Evolutionary conservation across 2,329 filamentous ascomycete genomes (phyloP).

Genomic region (Fusarium sp.): DNA sequence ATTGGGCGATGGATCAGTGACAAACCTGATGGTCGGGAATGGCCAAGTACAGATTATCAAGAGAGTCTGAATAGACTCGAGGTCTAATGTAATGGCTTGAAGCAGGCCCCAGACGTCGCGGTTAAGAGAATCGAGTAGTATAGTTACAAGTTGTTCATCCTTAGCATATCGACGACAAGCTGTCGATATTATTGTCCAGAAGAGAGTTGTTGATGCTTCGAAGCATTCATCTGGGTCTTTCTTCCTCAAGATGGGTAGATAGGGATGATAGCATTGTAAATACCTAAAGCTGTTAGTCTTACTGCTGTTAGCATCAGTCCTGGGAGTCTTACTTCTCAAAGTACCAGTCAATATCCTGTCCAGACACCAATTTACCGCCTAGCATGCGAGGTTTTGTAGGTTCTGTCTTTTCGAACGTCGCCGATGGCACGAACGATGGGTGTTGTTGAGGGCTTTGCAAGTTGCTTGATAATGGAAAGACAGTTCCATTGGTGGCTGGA

Average conservation of each 20-base stretch:
- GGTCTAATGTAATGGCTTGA: conserved; percentile 56
- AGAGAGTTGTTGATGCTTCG: conserved; percentile 60
- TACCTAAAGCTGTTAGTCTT: conserved; percentile 53
- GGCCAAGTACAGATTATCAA: conserved; percentile 65
- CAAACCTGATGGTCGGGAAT: conserved; percentile 62
- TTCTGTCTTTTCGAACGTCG: conserved; percentile 38
- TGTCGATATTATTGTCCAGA: conserved; percentile 66
- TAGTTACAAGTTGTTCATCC: conserved; percentile 55
- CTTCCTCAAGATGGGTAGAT: conserved; percentile 63
- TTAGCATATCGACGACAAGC: conserved; percentile 62
- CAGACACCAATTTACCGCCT: conserved; percentile 60
- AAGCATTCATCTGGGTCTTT: conserved; percentile 65
- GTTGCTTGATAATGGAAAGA: conserved; percentile 17
- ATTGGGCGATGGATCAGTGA: conserved; percentile 62
- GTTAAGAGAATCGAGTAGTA: conserved; percentile 60
- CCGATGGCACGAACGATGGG: conserved; percentile 9
- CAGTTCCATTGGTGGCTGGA: conserved; percentile 8
- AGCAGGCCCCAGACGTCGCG: conserved; percentile 60
- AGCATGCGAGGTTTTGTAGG: conserved; percentile 57
- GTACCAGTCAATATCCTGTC: conserved; percentile 67
- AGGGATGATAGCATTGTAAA: conserved; percentile 64
- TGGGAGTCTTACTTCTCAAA: conserved; percentile 60
- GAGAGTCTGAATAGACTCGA: conserved; percentile 64
- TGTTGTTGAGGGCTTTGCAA: conserved; percentile 9
- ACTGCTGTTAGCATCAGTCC: not conserved